These are phyloP conservation scores for Penicillium concentricum DNA, from an alignment of 2,329 filamentous ascomycete species.

Conservation along the genomic window DNA sequence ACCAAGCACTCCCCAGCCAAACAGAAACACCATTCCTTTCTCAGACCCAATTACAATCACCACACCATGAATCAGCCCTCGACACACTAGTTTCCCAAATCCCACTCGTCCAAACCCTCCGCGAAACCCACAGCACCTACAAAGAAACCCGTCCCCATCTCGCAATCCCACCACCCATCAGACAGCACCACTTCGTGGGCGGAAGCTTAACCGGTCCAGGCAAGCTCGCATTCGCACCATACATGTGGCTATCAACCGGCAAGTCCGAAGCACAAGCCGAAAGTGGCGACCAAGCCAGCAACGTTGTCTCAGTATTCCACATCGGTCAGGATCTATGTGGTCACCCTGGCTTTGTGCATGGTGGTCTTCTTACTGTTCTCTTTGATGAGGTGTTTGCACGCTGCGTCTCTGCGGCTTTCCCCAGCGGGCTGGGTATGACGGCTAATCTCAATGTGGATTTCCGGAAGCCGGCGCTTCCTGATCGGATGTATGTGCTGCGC, in stretches of 20 bases:
- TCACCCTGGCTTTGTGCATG: slow-evolving; percentile 38
- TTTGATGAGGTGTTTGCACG: slow-evolving; percentile 41
- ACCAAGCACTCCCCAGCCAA: slow-evolving; percentile 22
- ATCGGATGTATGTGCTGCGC: slow-evolving; percentile 33
- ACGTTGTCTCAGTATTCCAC: slow-evolving; percentile 32
- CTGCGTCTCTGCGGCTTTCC: slow-evolving; percentile 33
- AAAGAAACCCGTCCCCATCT: slow-evolving; percentile 78
- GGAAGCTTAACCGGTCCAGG: slow-evolving; percentile 71
- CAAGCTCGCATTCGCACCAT: slow-evolving; percentile 73
- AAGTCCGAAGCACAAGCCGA: slow-evolving; percentile 3
- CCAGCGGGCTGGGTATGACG: slow-evolving; percentile 37
- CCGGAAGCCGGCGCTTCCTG: slow-evolving; percentile 33
- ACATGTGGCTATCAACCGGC: slow-evolving; percentile 40
- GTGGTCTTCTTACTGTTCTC: slow-evolving; percentile 34
- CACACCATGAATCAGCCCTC: slow-evolving; percentile 9
- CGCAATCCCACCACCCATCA: slow-evolving; percentile 70
- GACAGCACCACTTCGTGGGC: slow-evolving; percentile 73
- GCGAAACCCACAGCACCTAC: slow-evolving; percentile 59
- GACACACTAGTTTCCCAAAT: slow-evolving; percentile 47
- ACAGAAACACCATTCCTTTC: slow-evolving; percentile 10
- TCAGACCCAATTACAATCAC: neutral
- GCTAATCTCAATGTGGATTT: slow-evolving; percentile 40
- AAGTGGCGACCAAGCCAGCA: slow-evolving; percentile 8
- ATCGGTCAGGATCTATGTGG: slow-evolving; percentile 35
- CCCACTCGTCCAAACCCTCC: slow-evolving; percentile 66